phyloP scores from a whole-genome alignment of 148 eudicot species.

The Heliamphora exappendiculata region DNA sequence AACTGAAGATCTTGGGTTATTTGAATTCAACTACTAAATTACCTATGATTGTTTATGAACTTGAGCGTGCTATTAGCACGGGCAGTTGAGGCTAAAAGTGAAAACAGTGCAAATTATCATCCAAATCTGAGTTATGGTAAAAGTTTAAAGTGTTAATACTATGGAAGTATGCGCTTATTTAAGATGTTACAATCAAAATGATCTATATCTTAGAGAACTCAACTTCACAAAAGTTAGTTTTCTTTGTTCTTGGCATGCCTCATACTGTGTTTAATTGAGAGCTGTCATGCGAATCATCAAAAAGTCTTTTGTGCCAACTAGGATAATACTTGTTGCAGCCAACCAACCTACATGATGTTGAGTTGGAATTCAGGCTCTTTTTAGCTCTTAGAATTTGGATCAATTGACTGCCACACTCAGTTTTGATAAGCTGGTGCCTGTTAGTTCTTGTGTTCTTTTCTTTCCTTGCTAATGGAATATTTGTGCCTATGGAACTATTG shows the following conservation, averaged over 20 bases:
- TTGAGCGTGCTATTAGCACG: neutral
- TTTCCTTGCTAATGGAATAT: neutral
- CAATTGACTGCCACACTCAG: neutral
- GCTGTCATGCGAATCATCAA: neutral
- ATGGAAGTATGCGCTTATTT: neutral
- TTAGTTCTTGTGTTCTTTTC: neutral
- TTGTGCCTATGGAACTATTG: neutral
- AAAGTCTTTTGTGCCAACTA: neutral
- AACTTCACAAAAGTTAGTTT: neutral
- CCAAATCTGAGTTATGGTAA: neutral
- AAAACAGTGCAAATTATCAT: neutral
- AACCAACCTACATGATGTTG: neutral
- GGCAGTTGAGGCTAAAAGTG: neutral
- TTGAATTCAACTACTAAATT: neutral
- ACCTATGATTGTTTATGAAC: neutral
- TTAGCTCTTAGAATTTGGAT: neutral
- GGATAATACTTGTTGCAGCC: neutral
- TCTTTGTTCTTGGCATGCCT: neutral
- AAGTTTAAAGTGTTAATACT: neutral
- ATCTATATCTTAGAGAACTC: neutral
- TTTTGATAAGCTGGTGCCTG: neutral
- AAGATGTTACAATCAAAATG: neutral
- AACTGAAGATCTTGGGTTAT: neutral
- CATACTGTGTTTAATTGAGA: neutral
- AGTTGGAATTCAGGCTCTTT: neutral